These are phyloP conservation scores for Epichloe uncinata DNA, from an alignment of 2,329 filamentous ascomycete species.

Conservation along the genomic window DNA sequence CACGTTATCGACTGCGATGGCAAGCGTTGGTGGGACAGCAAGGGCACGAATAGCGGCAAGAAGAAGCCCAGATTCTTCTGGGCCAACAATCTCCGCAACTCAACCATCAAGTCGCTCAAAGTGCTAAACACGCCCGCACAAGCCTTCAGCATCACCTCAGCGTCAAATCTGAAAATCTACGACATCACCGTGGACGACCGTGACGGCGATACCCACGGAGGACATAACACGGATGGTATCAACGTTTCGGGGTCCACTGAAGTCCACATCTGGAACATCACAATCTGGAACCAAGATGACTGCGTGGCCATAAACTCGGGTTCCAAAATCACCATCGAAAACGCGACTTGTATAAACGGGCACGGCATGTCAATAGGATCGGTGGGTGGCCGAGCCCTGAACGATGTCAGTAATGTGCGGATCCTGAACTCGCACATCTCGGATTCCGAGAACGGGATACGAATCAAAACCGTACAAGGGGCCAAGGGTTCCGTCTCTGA, in stretches of 20 bases:
- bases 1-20: slow-evolving; percentile 42
- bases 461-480: background rate
- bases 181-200: slow-evolving; percentile 2
- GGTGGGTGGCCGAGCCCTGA: background rate
- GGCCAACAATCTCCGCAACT: slow-evolving; percentile 24
- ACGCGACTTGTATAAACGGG: background rate
- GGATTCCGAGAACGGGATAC: background rate
- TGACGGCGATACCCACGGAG: background rate
- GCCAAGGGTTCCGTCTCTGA: background rate
- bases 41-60: slow-evolving; percentile 45
- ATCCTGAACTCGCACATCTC: background rate
- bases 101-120: background rate
- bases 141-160: background rate
- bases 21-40: slow-evolving; percentile 45
- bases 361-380: slow-evolving; percentile 1
- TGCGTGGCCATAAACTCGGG: slow-evolving; percentile 4
- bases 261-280: background rate
- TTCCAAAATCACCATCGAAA: too few relatives aligned
- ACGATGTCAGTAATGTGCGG: background rate
- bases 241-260: background rate
- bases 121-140: background rate
- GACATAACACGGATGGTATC: slow-evolving; percentile 2
- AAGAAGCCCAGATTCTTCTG: slow-evolving; percentile 50
- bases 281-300: slow-evolving; percentile 1
- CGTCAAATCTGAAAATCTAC: background rate